Evolutionary conservation across 2,329 filamentous ascomycete genomes (phyloP).

Genomic region (Calonectria henricotiae): DNA sequence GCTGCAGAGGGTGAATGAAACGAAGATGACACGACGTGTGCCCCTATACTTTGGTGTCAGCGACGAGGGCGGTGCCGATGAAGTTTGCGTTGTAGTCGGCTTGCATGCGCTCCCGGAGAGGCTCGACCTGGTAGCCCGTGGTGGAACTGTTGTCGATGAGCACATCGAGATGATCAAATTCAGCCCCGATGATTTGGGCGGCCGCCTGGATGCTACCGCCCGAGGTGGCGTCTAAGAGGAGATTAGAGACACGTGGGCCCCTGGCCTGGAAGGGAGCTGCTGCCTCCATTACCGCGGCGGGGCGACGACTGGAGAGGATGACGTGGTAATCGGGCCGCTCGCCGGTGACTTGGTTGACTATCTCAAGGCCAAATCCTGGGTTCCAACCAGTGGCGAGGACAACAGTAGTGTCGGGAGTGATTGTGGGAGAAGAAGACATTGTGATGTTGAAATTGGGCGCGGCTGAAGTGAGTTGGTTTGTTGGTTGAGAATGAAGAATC

Average conservation of each 20-base stretch:
- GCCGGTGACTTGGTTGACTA: conserved; percentile 34
- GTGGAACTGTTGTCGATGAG: conserved; percentile 45
- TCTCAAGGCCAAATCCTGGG: conserved; percentile 40
- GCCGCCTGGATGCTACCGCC: conserved; percentile 39
- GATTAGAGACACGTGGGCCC: conserved; percentile 33
- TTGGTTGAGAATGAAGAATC: neutral
- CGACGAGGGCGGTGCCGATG: conserved; percentile 42
- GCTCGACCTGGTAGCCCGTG: conserved; percentile 28
- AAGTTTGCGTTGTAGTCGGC: conserved; percentile 42
- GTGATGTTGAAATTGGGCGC: neutral
- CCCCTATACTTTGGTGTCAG: conserved; percentile 37
- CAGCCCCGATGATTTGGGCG: conserved; percentile 10
- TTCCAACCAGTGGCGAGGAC: conserved; percentile 40
- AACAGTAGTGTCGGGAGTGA: conserved; percentile 34
- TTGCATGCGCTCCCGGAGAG: conserved; percentile 39
- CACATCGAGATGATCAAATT: conserved; percentile 40
- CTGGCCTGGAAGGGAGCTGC: conserved; percentile 32
- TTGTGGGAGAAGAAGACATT: conserved; percentile 33
- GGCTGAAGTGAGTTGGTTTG: neutral
- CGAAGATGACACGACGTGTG: conserved; percentile 40
- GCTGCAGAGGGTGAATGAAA: conserved; percentile 41
- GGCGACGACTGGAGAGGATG: conserved; percentile 39
- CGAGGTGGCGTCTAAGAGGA: conserved; percentile 42
- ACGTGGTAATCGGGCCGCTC: conserved; percentile 37
- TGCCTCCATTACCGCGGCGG: conserved; percentile 33